Percentiles rank a stretch among this genome's conserved stretches.
phyloP scores from a whole-genome alignment of 805 yeast species.

The Candida insectorum region DNA sequence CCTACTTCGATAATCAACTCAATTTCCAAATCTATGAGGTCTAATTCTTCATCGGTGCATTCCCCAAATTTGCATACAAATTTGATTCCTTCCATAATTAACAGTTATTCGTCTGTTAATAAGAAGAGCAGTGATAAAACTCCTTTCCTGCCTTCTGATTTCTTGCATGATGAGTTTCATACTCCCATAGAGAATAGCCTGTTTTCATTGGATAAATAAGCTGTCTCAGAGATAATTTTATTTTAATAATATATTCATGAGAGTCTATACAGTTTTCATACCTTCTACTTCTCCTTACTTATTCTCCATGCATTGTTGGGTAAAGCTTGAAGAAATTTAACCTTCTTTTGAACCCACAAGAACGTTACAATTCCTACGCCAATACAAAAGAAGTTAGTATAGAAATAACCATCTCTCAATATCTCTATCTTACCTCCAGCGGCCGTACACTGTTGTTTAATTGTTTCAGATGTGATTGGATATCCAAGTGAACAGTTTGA shows the following conservation, averaged over 20 bases:
- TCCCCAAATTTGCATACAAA: conserved; percentile 22
- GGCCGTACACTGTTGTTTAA: conserved; percentile 48
- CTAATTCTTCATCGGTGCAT: conserved; percentile 7
- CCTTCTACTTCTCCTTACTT: conserved; percentile 6
- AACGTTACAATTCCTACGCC: conserved; percentile 61
- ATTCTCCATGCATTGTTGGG: conserved; percentile 81
- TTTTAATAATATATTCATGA: neutral
- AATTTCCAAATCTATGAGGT: conserved; percentile 5
- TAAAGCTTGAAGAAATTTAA: conserved; percentile 61
- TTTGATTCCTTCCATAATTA: conserved; percentile 39
- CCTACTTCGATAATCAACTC: conserved; percentile 3
- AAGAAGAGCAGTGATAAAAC: conserved; percentile 32
- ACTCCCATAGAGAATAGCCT: conserved; percentile 12
- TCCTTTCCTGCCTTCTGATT: conserved; percentile 43
- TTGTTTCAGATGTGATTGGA: conserved; percentile 24
- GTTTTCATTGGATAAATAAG: conserved; percentile 8
- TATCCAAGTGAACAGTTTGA: conserved; percentile 48
- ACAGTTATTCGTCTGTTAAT: conserved; percentile 34
- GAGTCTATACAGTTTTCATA: neutral
- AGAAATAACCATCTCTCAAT: conserved; percentile 78
- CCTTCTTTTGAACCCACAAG: conserved; percentile 64
- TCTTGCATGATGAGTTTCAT: conserved; percentile 30
- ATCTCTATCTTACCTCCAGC: conserved; percentile 55
- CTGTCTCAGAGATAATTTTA: too few relatives aligned
- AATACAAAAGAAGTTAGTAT: conserved; percentile 72